phyloP scores from a whole-genome alignment of 768 basidiomycete species.

The Galerina marginata region DNA sequence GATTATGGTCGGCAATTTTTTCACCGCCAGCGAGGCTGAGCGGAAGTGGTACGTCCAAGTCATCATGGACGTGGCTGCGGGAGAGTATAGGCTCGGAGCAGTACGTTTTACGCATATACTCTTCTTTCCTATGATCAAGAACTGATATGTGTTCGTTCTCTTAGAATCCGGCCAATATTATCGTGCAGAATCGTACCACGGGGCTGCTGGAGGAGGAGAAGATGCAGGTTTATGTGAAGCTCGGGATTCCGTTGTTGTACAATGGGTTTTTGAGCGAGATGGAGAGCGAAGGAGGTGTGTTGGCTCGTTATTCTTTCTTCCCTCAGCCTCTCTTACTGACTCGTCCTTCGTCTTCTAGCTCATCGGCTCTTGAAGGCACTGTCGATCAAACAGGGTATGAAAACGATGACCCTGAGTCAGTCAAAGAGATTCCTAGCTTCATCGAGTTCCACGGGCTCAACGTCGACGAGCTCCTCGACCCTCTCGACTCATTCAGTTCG shows the following conservation, averaged over 20 bases:
- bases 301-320: too few relatives aligned
- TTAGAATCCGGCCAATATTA: slow-evolving; percentile 96
- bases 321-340: not conserved
- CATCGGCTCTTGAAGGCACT: slow-evolving; percentile 83
- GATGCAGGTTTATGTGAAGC: slow-evolving; percentile 90
- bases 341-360: slow-evolving; percentile 44
- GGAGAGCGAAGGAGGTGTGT: slow-evolving; percentile 86
- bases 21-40: slow-evolving; percentile 93
- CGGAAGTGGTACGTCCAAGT: slow-evolving; percentile 76
- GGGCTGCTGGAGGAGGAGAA: slow-evolving; percentile 97
- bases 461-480: slow-evolving; percentile 64
- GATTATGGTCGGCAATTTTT: slow-evolving; percentile 93
- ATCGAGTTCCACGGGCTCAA: slow-evolving; percentile 59
- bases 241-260: slow-evolving; percentile 92
- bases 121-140: slow-evolving; percentile 1
- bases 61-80: slow-evolving; percentile 82
- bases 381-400: slow-evolving; percentile 75
- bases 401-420: slow-evolving; percentile 57
- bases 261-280: slow-evolving; percentile 87
- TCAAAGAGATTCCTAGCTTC: slow-evolving; percentile 58
- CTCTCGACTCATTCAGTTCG: slow-evolving; percentile 20
- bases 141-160: too few relatives aligned
- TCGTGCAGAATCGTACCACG: slow-evolving; percentile 91
- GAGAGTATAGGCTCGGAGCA: slow-evolving; percentile 89
- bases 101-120: slow-evolving; percentile 34